These are phyloP conservation scores for Heimioporus sp. DNA, from an alignment of 768 basidiomycete species.

Conservation along the genomic window DNA sequence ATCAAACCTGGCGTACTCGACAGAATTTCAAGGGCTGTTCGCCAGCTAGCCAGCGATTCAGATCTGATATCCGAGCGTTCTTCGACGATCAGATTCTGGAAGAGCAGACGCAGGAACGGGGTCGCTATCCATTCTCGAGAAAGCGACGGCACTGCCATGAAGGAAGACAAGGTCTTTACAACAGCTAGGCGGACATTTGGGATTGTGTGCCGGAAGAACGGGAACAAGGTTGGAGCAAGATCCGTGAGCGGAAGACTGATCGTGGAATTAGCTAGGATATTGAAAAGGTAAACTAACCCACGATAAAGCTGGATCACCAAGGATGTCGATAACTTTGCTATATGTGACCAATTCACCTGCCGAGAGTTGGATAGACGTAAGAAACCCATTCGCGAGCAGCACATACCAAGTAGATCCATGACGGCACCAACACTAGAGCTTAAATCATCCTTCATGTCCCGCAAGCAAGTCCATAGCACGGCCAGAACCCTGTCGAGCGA, in stretches of 20 bases:
- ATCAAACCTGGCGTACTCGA: conserved; percentile 46
- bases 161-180: conserved; percentile 82
- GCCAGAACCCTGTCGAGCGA: conserved; percentile 71
- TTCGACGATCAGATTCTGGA: conserved; percentile 93
- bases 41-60: conserved; percentile 73
- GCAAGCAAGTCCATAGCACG: conserved; percentile 88
- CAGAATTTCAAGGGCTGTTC: conserved; percentile 59
- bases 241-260: conserved; percentile 74
- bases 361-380: conserved; percentile 3
- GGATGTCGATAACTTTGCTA: conserved; percentile 70
- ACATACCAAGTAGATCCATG: conserved; percentile 91
- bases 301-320: conserved; percentile 69
- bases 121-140: conserved; percentile 78
- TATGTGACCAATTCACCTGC: conserved; percentile 82
- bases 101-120: conserved; percentile 78
- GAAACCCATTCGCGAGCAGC: conserved; percentile 11
- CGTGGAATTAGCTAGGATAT: conserved; percentile 2
- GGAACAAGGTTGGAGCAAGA: conserved; percentile 85
- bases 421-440: conserved; percentile 96
- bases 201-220: conserved; percentile 98
- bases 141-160: conserved; percentile 75
- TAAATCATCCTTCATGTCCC: conserved; percentile 93
- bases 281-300: conserved; percentile 39
- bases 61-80: conserved; percentile 83
- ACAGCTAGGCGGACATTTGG: conserved; percentile 90